Evolutionary conservation across 2,329 filamentous ascomycete species (phyloP).

Genomic region (Zymoseptoria crescenta): DNA sequence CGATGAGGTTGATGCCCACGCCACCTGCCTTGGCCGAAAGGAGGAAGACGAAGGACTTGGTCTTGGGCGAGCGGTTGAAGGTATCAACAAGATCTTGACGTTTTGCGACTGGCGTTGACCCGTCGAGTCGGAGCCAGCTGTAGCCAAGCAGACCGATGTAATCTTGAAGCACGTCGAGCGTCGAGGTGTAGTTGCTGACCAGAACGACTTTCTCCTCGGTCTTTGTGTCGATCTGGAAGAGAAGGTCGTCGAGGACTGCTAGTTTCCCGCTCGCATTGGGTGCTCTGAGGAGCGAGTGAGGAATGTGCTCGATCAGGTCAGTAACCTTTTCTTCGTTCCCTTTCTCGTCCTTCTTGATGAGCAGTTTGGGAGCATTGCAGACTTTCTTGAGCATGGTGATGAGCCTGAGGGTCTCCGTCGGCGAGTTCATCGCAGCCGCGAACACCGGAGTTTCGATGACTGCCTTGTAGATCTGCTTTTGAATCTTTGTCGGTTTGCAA

Average conservation of each 20-base stretch:
- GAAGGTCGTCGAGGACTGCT: slow-evolving; percentile 56
- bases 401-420: slow-evolving; percentile 57
- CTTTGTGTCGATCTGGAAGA: slow-evolving; percentile 52
- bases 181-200: slow-evolving; percentile 70
- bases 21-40: slow-evolving; percentile 67
- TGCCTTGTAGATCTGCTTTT: slow-evolving; percentile 54
- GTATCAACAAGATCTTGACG: slow-evolving; percentile 61
- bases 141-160: slow-evolving; percentile 54
- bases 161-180: slow-evolving; percentile 57
- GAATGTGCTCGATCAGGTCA: slow-evolving; percentile 37
- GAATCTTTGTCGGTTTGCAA: slow-evolving; percentile 53
- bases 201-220: slow-evolving; percentile 65
- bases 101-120: slow-evolving; percentile 55
- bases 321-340: slow-evolving; percentile 33
- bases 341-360: slow-evolving; percentile 43
- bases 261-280: slow-evolving; percentile 58
- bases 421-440: slow-evolving; percentile 52
- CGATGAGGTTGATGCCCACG: slow-evolving; percentile 61
- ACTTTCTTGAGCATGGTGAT: slow-evolving; percentile 68
- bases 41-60: slow-evolving; percentile 59
- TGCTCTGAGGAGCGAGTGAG: slow-evolving; percentile 48
- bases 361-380: slow-evolving; percentile 61
- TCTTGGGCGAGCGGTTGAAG: slow-evolving; percentile 55
- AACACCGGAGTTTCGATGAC: slow-evolving; percentile 60
- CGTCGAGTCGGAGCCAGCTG: slow-evolving; percentile 60